Conservation (phyloP, 1,284 basidiomycete genomes). For the Sphagnurus paluster region DNA sequence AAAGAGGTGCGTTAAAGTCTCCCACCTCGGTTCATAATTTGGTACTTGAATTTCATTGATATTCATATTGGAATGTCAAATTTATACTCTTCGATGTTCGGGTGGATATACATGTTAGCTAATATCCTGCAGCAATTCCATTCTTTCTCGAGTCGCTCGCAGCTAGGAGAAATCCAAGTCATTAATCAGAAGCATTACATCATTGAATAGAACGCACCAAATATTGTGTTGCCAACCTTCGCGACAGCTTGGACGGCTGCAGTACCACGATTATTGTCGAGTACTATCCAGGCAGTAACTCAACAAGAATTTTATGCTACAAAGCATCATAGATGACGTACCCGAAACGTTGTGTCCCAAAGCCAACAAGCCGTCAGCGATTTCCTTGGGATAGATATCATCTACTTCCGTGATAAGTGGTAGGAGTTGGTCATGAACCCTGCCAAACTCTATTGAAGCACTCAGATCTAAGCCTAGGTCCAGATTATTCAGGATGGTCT, state of each 20-base stretch:
- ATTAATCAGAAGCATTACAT: constrained; percentile 1
- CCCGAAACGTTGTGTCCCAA: constrained; percentile 77
- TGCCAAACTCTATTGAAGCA: constrained; percentile 79
- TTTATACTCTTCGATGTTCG: no score
- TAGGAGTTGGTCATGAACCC: constrained; percentile 92
- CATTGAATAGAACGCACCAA: constrained; percentile 43
- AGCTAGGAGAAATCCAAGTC: constrained; percentile 40
- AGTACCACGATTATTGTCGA: constrained; percentile 61
- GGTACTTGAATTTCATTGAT: no score
- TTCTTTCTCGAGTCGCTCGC: constrained; percentile 86
- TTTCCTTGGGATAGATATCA: constrained; percentile 49
- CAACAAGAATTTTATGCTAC: no score
- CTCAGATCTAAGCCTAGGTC: constrained; percentile 82
- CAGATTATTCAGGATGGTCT: constrained; percentile 84
- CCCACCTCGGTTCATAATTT: no score
- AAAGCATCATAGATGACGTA: no score
- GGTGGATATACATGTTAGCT: constrained; percentile 1
- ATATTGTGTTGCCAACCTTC: constrained; percentile 52
- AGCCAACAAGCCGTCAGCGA: constrained; percentile 55
- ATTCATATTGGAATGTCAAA: no score
- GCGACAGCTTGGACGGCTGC: constrained; percentile 76
- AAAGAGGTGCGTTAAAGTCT: no score
- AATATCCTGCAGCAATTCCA: constrained; percentile 81
- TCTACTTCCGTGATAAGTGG: constrained; percentile 71
- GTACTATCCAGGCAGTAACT: constrained; percentile 32